Conservation (phyloP, 495 filamentous ascomycete genomes). For the Schizothecium vesticola region DNA sequence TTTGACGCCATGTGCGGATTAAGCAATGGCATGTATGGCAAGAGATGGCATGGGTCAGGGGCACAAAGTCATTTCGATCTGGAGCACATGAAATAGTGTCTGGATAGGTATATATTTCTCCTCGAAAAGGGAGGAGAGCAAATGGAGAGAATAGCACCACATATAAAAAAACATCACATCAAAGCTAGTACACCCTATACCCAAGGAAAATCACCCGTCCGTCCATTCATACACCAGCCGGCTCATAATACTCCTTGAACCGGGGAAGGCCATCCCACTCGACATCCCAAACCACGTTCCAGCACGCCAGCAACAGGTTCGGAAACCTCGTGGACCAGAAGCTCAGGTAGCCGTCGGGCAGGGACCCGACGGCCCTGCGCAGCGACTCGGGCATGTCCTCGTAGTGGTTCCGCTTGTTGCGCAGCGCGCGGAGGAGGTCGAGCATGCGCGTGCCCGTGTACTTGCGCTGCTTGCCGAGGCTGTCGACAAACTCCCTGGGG, state of each 20-base stretch:
- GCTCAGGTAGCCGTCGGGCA: conserved; percentile 78
- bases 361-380: conserved; percentile 69
- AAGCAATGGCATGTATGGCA: not conserved
- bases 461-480: conserved; percentile 88
- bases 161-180: not conserved
- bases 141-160: not conserved
- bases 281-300: conserved; percentile 62
- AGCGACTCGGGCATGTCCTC: conserved; percentile 80
- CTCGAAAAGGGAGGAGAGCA: not conserved
- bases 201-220: not conserved
- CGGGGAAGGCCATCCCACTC: conserved; percentile 60
- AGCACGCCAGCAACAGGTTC: conserved; percentile 73
- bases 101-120: not conserved
- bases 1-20: not conserved
- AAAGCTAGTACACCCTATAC: not conserved
- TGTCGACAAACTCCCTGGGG: conserved; percentile 76
- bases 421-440: conserved; percentile 79
- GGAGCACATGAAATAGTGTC: not conserved
- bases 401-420: conserved; percentile 96
- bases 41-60: not conserved
- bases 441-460: conserved; percentile 79
- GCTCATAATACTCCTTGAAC: conserved; percentile 69
- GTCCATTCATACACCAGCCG: conserved; percentile 5
- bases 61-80: not conserved
- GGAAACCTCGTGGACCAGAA: conserved; percentile 86